Evolutionary conservation across 2,329 filamentous ascomycete species (phyloP), one percentile per base, ranked within the genome.

Genomic region (Cordyceps javanica): DNA sequence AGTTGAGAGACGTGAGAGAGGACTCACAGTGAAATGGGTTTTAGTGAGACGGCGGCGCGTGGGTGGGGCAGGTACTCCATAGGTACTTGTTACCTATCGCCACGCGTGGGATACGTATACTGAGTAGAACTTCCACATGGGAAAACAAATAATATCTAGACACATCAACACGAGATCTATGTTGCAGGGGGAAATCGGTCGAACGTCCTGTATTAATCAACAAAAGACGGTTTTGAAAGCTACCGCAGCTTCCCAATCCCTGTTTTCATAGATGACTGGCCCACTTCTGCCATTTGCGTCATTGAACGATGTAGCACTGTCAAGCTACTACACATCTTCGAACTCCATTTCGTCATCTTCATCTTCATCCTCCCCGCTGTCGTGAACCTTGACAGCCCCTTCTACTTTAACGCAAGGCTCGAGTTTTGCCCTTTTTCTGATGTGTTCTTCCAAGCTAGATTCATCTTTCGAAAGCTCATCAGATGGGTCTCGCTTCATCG

Each of bases 391-490:
- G 25, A 78, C 77, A 41, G 79, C 77, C 34, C 64, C 67, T 26
- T 76, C 75, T 28, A 76, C 77, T 36, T 78, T 76, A n/a, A 74
- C 70, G 28, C 74, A 73, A 13, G 71, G 65, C 55, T 86, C 84
- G 19, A 87, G 68, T 69, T 85, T 86, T 45, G 83, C 76, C 61
- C 81, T 81, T 73, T 90, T 90, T 10, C 76, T 71, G 13, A 79
- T 75, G 39, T 75, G 70, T 23, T 74, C 75, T 58, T 80, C 80
- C 1, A 68, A 63, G 41, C 64, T 67, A 19, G 66, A 67, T 44
- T 52, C 65, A 49, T 64, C 63, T 41, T 60, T 62, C 10, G 62
- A 64, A 9, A 63, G 55, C 16, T 65, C 66, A 23, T 64, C 65
- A 2, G 69, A 69, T 8, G 66, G 60, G 25, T 73, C 73, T 23